Evolutionary conservation across 2,329 filamentous ascomycete genomes (phyloP), one percentile per base, ranked within the genome.

Genomic region (Diaporthe batatas): DNA sequence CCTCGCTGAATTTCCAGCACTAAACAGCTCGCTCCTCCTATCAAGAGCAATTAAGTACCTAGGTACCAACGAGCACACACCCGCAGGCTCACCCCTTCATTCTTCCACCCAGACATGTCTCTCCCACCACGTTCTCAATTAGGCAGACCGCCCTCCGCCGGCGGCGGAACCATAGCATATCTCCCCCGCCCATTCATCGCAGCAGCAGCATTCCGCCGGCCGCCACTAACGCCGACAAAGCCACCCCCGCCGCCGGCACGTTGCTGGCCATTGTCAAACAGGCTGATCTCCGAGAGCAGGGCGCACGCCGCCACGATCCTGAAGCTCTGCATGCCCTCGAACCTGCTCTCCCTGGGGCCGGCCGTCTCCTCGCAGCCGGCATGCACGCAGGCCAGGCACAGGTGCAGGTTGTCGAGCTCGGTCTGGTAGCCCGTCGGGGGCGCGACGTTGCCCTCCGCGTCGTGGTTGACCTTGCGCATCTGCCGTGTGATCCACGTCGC

Each of bases 401-500:
- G 75, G 64, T 78, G 77, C 3, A 82, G 72, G 8, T 75, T 73
- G 25, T 76, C 75, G 6, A 75, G 42, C 21, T 75, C 47, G 14
- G 68, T 69, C 59, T 71, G 55, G 64, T 73, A 75, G 2, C 73
- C 73, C 39, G 71, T 71, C 18, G 44, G 68, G 18, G 58, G 59
- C 6, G 21, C 29, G 12, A 2, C 29, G 1, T 34, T 47, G 32
- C 25, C 42, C 3, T 42, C 57, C 6, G 70, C n/a, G 12, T 51
- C 53, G 29, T 44, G 72, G 6, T 55, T 57, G 23, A 65, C 64
- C 23, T 47, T 72, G 39, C 73, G 79, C 68, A 85, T 83, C 57
- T 83, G 76, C 7, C 79, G 79, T 25, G 82, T 81, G 12, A 84
- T 80, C 70, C 82, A 86, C 2, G 80, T 78, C 18, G 84, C 80